Evolutionary conservation across 345 rosid genomes (phyloP).

Genomic region (Lumnitzera racemosa): DNA sequence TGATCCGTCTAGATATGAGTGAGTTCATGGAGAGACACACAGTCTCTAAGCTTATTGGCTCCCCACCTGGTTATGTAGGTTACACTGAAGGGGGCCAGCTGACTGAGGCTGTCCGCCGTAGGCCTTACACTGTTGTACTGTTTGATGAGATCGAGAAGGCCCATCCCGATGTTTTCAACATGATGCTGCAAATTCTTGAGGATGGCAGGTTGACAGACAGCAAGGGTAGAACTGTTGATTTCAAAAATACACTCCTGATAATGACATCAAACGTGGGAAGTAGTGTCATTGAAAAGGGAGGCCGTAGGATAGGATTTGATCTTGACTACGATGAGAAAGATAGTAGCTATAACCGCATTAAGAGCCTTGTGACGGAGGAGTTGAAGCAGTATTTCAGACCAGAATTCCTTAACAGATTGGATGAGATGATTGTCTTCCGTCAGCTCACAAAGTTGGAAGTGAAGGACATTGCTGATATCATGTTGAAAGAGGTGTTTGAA

Average conservation of each 20-base stretch:
- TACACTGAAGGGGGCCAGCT: slow-evolving; percentile 55
- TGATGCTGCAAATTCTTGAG: slow-evolving; percentile 53
- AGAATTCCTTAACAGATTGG: slow-evolving; percentile 57
- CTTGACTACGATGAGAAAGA: slow-evolving; percentile 24
- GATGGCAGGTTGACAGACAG: slow-evolving; percentile 56
- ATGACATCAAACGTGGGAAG: slow-evolving; percentile 58
- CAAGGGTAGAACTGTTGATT: slow-evolving; percentile 50
- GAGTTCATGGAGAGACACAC: slow-evolving; percentile 68
- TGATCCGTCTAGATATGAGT: slow-evolving; percentile 63
- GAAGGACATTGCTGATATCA: slow-evolving; percentile 43
- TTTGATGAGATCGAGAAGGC: slow-evolving; percentile 73
- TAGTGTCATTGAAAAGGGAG: slow-evolving; percentile 28
- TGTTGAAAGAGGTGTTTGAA: slow-evolving; percentile 36
- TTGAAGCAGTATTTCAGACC: slow-evolving; percentile 48
- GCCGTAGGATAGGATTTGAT: slow-evolving; percentile 11
- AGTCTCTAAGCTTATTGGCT: slow-evolving; percentile 50
- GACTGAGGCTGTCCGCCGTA: slow-evolving; percentile 51
- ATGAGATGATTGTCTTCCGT: slow-evolving; percentile 57
- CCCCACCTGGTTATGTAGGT: slow-evolving; percentile 62
- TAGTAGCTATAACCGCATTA: slow-evolving; percentile 23
- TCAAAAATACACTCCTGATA: slow-evolving; percentile 53
- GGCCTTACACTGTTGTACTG: slow-evolving; percentile 40
- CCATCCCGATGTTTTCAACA: slow-evolving; percentile 55
- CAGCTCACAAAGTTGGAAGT: slow-evolving; percentile 37
- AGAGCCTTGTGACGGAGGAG: slow-evolving; percentile 31